Percentiles rank a stretch among this genome's conserved stretches.
These are phyloP conservation scores for Podospora anserina DNA, from an alignment of 495 filamentous ascomycete species.

Conservation along the genomic window DNA sequence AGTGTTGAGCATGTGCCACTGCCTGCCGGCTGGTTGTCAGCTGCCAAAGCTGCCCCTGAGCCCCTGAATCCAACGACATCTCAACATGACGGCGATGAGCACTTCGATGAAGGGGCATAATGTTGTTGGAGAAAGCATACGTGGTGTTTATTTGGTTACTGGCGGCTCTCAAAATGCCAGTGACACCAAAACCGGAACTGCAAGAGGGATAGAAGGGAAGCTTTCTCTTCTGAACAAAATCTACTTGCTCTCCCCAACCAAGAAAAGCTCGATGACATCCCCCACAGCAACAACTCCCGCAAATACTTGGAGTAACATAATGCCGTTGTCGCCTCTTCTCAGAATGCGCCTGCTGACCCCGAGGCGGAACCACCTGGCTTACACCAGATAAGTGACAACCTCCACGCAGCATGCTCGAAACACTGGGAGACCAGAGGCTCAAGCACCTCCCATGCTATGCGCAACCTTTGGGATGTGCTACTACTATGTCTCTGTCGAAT, in stretches of 20 bases:
- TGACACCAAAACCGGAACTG: not conserved
- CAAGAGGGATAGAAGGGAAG: not conserved
- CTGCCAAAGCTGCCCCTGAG: not conserved
- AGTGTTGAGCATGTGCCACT: not conserved
- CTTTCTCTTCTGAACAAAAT: not conserved
- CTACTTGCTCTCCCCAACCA: not conserved
- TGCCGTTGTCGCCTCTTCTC: not conserved
- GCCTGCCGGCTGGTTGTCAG: not conserved
- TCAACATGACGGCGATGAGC: not conserved
- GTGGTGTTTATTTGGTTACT: not conserved
- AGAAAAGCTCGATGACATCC: not conserved
- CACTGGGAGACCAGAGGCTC: not conserved
- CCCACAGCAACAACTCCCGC: not conserved
- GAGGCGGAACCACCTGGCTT: not conserved
- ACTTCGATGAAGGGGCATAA: not conserved
- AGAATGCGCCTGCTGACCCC: not conserved
- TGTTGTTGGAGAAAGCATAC: not conserved
- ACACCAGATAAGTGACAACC: no score
- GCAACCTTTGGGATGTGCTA: no score
- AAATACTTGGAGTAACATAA: not conserved
- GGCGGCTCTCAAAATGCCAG: not conserved
- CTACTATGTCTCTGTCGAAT: no score
- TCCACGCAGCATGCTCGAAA: not conserved
- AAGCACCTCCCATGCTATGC: not conserved
- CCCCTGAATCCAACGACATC: conserved; percentile 1